phyloP scores from a whole-genome alignment of 768 basidiomycete genomes.

The Chlorophyllum brunneum region DNA sequence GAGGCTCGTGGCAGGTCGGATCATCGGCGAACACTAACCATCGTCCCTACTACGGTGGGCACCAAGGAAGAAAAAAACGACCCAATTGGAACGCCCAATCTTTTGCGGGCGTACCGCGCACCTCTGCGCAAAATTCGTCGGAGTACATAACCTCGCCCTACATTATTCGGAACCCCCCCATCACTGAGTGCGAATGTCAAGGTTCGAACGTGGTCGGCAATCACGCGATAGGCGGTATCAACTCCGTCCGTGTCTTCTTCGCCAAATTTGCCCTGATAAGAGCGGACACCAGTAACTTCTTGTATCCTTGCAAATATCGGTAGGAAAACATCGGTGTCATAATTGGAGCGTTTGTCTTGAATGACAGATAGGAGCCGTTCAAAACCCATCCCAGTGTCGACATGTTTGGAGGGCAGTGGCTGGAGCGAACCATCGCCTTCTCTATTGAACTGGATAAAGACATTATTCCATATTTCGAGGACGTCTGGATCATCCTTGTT shows the following conservation, averaged over 20 bases:
- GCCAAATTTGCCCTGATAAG: conserved; percentile 90
- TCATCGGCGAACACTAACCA: conserved; percentile 48
- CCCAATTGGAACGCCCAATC: conserved; percentile 88
- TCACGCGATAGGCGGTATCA: conserved; percentile 95
- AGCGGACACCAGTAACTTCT: conserved; percentile 82
- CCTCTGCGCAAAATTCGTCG: conserved; percentile 90
- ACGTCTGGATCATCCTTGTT: conserved; percentile 97
- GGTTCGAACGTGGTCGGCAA: conserved; percentile 95
- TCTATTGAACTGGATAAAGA: conserved; percentile 98
- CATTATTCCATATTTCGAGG: conserved; percentile 99
- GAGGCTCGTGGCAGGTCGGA: not conserved
- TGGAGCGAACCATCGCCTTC: conserved; percentile 83
- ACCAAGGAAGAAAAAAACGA: conserved; percentile 92
- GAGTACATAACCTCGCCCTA: conserved; percentile 96
- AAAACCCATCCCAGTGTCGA: conserved; percentile 99
- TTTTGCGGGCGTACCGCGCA: conserved; percentile 93
- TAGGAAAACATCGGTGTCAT: conserved; percentile 94
- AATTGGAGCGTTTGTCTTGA: conserved; percentile 91
- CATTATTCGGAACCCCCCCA: conserved; percentile 94
- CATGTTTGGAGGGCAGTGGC: conserved; percentile 85
- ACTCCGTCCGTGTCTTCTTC: conserved; percentile 93
- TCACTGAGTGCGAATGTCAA: conserved; percentile 95
- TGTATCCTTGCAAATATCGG: conserved; percentile 88
- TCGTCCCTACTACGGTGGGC: conserved; percentile 84
- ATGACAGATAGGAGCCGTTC: conserved; percentile 94